Percentiles rank a stretch among this genome's conserved stretches.
These are phyloP conservation scores for Yamadazyma buinensis DNA, from an alignment of 1,139 yeast species.

Conservation along the genomic window DNA sequence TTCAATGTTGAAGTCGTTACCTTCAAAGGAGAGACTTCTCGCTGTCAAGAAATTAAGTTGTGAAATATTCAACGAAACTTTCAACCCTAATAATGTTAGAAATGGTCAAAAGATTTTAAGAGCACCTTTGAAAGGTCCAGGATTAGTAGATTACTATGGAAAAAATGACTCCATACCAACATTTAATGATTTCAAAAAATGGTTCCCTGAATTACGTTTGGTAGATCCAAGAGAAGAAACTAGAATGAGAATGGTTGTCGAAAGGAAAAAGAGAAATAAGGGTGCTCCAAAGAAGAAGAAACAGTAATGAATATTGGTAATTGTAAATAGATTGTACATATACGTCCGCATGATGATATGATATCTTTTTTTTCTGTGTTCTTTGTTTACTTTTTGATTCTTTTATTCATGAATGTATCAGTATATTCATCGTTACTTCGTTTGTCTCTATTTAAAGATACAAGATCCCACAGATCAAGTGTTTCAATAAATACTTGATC, in stretches of 20 bases:
- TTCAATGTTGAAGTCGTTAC: constrained; percentile 11
- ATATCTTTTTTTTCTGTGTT: background rate
- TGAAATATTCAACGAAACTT: constrained; percentile 29
- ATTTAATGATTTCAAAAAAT: constrained; percentile 53
- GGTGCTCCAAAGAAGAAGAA: constrained; percentile 84
- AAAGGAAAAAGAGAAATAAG: constrained; percentile 82
- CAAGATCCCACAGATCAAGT: background rate
- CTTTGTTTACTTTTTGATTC: constrained; percentile 1
- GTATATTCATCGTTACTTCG: constrained; percentile 6
- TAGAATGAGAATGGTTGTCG: constrained; percentile 60
- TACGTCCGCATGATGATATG: too few species aligned
- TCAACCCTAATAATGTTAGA: constrained; percentile 66
- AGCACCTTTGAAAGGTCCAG: constrained; percentile 73
- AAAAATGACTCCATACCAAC: constrained; percentile 62
- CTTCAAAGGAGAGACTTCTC: constrained; percentile 25
- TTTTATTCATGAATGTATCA: constrained; percentile 14
- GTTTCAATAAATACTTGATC: background rate
- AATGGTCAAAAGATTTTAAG: constrained; percentile 77
- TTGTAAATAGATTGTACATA: constrained; percentile 1
- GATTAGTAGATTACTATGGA: constrained; percentile 72
- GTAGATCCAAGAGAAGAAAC: constrained; percentile 73
- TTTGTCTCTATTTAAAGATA: background rate
- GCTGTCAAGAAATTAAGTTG: constrained; percentile 29
- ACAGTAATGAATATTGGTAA: background rate
- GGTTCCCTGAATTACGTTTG: constrained; percentile 58